Conservation (phyloP, 2,329 filamentous ascomycete genomes). For the Cordyceps cicadae region DNA sequence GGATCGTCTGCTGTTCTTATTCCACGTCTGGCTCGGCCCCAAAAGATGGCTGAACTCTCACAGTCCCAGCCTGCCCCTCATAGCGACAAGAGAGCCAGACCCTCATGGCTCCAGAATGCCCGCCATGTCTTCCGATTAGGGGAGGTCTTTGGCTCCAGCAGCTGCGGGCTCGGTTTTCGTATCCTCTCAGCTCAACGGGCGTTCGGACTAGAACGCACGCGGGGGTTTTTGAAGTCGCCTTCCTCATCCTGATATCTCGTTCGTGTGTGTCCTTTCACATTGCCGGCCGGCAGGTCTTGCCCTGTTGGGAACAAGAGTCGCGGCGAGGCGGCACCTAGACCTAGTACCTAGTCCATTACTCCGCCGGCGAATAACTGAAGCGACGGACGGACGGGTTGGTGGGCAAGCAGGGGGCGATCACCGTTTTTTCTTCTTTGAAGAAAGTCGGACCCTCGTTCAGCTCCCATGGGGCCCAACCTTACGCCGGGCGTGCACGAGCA, state of each 20-base stretch:
- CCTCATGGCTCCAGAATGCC: neutral
- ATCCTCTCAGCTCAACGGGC: neutral
- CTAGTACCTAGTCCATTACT: no score
- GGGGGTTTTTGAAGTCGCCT: neutral
- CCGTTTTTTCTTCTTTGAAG: neutral
- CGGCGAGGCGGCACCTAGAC: neutral
- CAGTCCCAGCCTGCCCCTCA: neutral
- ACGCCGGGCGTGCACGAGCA: neutral
- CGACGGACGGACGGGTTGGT: neutral
- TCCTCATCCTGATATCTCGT: neutral
- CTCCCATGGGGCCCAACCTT: neutral
- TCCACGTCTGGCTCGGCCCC: neutral
- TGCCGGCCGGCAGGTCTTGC: neutral
- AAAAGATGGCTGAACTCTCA: neutral
- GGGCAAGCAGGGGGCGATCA: neutral
- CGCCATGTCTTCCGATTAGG: no score
- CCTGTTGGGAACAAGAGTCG: neutral
- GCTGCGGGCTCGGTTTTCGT: neutral
- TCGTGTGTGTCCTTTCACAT: no score
- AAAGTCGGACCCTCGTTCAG: slow-evolving; percentile 2
- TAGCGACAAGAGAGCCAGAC: neutral
- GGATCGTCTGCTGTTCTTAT: neutral
- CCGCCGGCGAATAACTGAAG: no score
- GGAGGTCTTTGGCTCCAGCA: neutral
- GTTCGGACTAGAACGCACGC: neutral